These are phyloP conservation scores for Emergomyces orientalis DNA, from an alignment of 2,329 filamentous ascomycete species.

Conservation along the genomic window DNA sequence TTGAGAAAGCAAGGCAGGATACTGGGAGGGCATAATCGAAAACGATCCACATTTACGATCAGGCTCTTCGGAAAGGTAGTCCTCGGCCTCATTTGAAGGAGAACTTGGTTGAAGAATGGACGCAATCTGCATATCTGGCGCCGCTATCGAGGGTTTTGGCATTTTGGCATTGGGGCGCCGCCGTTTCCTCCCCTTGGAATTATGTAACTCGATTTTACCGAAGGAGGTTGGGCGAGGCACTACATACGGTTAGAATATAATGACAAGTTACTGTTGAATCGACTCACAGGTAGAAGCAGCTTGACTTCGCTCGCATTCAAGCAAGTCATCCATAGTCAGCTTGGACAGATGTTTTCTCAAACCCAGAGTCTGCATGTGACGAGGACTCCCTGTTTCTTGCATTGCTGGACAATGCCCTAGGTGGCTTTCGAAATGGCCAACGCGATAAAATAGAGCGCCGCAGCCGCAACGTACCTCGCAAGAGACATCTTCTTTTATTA, in stretches of 20 bases:
- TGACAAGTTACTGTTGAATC: background rate
- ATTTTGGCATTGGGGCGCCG: background rate
- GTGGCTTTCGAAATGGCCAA: no score
- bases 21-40: background rate
- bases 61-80: background rate
- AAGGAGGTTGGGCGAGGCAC: background rate
- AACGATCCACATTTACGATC: background rate
- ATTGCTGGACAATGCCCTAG: background rate
- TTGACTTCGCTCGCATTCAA: background rate
- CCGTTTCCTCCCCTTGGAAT: background rate
- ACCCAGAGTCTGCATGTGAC: background rate
- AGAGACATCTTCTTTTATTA: no score
- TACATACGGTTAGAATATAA: background rate
- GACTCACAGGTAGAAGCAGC: background rate
- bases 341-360: constrained; percentile 1
- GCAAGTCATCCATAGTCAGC: background rate
- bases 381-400: constrained; percentile 1
- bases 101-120: background rate
- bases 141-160: background rate
- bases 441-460: no score
- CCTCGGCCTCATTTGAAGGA: background rate
- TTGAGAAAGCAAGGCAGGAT: background rate
- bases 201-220: background rate
- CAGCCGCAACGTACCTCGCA: no score
- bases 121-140: background rate